A percentile compares a stretch with the other conserved stretches of the same genome.
phyloP scores from a whole-genome alignment of 306 rosid species.

The Castanopsis chinensis region DNA sequence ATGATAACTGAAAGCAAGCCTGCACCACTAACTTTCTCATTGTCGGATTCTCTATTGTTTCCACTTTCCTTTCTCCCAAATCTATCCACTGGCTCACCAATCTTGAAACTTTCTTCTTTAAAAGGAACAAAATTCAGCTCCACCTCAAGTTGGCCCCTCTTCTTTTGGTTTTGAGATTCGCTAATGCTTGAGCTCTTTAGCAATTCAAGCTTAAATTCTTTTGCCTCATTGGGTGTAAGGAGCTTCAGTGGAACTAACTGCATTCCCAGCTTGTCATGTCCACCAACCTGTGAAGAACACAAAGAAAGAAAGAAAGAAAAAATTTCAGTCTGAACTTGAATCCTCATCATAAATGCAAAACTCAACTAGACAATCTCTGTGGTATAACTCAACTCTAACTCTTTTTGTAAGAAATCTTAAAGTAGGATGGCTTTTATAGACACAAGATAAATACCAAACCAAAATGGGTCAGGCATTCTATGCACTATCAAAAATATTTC shows the following conservation, averaged over 20 bases:
- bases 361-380: background rate
- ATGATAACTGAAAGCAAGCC: slow-evolving; percentile 72
- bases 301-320: background rate
- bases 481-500: too few relatives aligned
- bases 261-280: slow-evolving; percentile 83
- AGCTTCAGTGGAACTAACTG: slow-evolving; percentile 72
- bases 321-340: slow-evolving; percentile 1
- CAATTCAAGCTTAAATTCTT: slow-evolving; percentile 67
- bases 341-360: background rate
- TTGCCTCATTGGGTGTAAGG: slow-evolving; percentile 56
- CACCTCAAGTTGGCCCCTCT: slow-evolving; percentile 66
- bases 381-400: background rate
- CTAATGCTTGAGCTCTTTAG: slow-evolving; percentile 62
- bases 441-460: too few relatives aligned
- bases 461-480: too few relatives aligned
- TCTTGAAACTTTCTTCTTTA: slow-evolving; percentile 57
- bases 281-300: slow-evolving; percentile 65
- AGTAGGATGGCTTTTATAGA: too few relatives aligned
- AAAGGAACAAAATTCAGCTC: slow-evolving; percentile 80
- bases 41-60: slow-evolving; percentile 33
- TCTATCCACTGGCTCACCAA: slow-evolving; percentile 27
- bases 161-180: slow-evolving; percentile 62
- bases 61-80: slow-evolving; percentile 42
- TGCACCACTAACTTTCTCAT: slow-evolving; percentile 51
- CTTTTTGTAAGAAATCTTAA: background rate